Evolutionary conservation across 306 rosid species (phyloP).

Genomic region (Cyamopsis tetragonoloba): DNA sequence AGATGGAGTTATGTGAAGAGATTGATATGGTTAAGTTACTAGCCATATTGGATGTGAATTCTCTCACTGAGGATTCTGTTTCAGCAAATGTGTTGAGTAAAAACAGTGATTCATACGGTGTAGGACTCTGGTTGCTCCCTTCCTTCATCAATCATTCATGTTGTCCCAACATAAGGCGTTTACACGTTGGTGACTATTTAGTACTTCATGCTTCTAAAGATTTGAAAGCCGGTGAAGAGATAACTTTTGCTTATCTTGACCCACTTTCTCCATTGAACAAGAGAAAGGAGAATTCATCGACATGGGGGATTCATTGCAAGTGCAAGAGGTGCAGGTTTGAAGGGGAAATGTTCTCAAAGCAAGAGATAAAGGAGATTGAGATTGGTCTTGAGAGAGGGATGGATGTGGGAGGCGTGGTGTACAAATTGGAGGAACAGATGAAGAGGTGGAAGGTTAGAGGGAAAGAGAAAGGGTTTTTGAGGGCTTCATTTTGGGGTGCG

Average conservation of each 20-base stretch:
- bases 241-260: slow-evolving; percentile 67
- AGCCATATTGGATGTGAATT: slow-evolving; percentile 69
- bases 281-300: slow-evolving; percentile 54
- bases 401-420: slow-evolving; percentile 55
- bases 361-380: slow-evolving; percentile 64
- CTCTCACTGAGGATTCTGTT: slow-evolving; percentile 65
- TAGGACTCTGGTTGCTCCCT: slow-evolving; percentile 80
- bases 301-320: slow-evolving; percentile 74
- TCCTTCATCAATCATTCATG: slow-evolving; percentile 84
- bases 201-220: slow-evolving; percentile 80
- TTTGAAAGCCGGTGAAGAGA: slow-evolving; percentile 75
- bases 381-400: slow-evolving; percentile 62
- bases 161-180: slow-evolving; percentile 61
- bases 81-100: slow-evolving; percentile 70
- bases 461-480: slow-evolving; percentile 61
- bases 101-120: slow-evolving; percentile 64
- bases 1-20: slow-evolving; percentile 3
- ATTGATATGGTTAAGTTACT: slow-evolving; percentile 49
- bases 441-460: slow-evolving; percentile 65
- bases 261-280: slow-evolving; percentile 41
- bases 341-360: slow-evolving; percentile 35
- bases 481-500: slow-evolving; percentile 74
- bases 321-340: slow-evolving; percentile 85
- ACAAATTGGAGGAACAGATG: slow-evolving; percentile 71
- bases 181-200: slow-evolving; percentile 77